Percentiles rank a stretch among this genome's conserved stretches.
Conservation (phyloP, 1,284 basidiomycete genomes). For the Cutaneotrichosporon sp. region DNA sequence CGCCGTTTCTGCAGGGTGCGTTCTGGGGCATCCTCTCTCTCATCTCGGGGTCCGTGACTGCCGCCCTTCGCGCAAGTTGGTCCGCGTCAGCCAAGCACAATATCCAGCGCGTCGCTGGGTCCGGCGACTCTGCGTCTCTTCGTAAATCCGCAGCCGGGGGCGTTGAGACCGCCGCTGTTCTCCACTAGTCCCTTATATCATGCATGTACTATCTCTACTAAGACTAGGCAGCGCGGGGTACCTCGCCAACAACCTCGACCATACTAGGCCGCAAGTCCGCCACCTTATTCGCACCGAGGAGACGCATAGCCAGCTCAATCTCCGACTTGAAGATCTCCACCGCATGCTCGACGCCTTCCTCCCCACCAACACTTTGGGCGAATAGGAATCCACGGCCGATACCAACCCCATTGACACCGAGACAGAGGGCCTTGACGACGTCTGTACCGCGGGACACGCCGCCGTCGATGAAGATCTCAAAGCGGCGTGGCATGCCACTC, state of each 20-base stretch:
- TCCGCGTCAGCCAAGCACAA: not conserved
- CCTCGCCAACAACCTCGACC: constrained; percentile 46
- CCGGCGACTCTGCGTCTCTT: constrained; percentile 1
- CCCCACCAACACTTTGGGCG: constrained; percentile 85
- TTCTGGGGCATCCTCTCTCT: constrained; percentile 49
- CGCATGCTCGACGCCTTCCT: constrained; percentile 73
- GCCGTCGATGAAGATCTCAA: constrained; percentile 81
- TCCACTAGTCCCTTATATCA: not conserved
- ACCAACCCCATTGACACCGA: constrained; percentile 87
- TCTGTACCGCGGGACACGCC: constrained; percentile 84
- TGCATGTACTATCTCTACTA: constrained; percentile 6
- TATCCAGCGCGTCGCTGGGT: constrained; percentile 1
- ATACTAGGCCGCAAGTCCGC: constrained; percentile 50
- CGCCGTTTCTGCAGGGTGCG: constrained; percentile 48
- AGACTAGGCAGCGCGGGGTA: constrained; percentile 7
- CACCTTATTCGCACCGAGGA: constrained; percentile 71
- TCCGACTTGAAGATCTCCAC: constrained; percentile 53
- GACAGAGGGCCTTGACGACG: constrained; percentile 83
- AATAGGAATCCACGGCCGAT: constrained; percentile 87
- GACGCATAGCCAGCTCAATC: constrained; percentile 72
- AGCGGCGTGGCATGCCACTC: constrained; percentile 25
- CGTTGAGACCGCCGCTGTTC: not conserved
- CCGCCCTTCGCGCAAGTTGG: constrained; percentile 1
- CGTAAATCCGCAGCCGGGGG: constrained; percentile 5
- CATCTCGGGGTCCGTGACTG: constrained; percentile 17